Percentiles rank a stretch among this genome's conserved stretches.
phyloP scores from a whole-genome alignment of 2,329 filamentous ascomycete species.

The Pestalotiopsis fici region DNA sequence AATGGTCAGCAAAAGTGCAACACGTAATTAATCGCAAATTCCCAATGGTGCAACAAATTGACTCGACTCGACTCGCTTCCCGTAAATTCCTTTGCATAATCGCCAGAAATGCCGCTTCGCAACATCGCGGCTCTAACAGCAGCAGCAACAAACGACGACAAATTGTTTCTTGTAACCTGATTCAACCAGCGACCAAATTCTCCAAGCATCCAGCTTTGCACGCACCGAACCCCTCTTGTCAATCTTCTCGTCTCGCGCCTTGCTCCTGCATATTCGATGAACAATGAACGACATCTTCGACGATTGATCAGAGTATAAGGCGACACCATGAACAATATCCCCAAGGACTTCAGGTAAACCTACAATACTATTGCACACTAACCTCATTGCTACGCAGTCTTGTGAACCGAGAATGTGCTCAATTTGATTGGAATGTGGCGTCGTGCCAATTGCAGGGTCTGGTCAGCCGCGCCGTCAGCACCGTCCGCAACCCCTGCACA shows the following conservation, averaged over 20 bases:
- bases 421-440: not conserved
- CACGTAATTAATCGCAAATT: constrained; percentile 40
- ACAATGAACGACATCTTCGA: not conserved
- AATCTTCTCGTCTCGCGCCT: not conserved
- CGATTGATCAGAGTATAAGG: not conserved
- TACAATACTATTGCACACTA: not conserved
- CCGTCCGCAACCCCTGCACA: not conserved
- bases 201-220: not conserved
- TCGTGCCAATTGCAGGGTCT: not conserved
- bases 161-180: constrained; percentile 17
- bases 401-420: not conserved
- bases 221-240: not conserved
- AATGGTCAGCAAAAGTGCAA: constrained; percentile 32
- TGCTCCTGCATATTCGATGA: not conserved
- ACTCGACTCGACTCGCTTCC: constrained; percentile 31
- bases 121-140: constrained; percentile 26
- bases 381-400: not conserved
- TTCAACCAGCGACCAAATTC: constrained; percentile 5
- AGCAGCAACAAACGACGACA: constrained; percentile 21
- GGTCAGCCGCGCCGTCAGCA: not conserved
- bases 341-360: not conserved
- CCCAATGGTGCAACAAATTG: constrained; percentile 34
- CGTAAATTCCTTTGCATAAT: constrained; percentile 28
- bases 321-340: not conserved
- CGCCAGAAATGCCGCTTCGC: constrained; percentile 6